Conservation (phyloP, 306 rosid species). For the Acacia crassicarpa region DNA sequence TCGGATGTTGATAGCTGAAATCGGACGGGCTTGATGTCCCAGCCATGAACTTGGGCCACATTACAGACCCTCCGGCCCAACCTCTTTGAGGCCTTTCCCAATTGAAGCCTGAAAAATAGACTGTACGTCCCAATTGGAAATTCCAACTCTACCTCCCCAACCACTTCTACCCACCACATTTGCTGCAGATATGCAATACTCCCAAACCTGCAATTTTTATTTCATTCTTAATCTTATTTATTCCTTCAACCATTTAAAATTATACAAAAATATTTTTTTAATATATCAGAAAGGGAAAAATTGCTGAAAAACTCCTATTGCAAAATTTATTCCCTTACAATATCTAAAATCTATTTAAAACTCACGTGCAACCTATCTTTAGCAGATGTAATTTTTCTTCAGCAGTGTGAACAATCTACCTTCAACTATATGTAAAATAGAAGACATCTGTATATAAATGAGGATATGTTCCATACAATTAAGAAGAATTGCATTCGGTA, state of each 20-base stretch:
- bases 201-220: conserved; percentile 49
- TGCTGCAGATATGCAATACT: conserved; percentile 81
- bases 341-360: too few species aligned
- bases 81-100: conserved; percentile 57
- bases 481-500: too few species aligned
- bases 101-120: conserved; percentile 62
- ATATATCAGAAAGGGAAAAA: too few species aligned
- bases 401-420: too few species aligned
- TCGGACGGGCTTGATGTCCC: conserved; percentile 81
- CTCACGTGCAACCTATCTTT: too few species aligned
- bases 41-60: conserved; percentile 75
- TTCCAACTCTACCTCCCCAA: conserved; percentile 76
- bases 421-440: too few species aligned
- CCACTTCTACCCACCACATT: conserved; percentile 96
- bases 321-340: too few species aligned
- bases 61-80: conserved; percentile 60
- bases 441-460: too few species aligned
- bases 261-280: too few species aligned
- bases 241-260: neutral
- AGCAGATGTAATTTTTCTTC: too few species aligned
- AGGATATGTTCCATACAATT: too few species aligned
- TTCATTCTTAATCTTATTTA: neutral
- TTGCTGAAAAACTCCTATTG: too few species aligned
- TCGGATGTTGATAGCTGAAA: conserved; percentile 65
- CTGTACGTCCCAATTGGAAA: conserved; percentile 74